These are phyloP conservation scores for Hypholoma sublateritium DNA, from an alignment of 768 basidiomycete species.

Conservation along the genomic window DNA sequence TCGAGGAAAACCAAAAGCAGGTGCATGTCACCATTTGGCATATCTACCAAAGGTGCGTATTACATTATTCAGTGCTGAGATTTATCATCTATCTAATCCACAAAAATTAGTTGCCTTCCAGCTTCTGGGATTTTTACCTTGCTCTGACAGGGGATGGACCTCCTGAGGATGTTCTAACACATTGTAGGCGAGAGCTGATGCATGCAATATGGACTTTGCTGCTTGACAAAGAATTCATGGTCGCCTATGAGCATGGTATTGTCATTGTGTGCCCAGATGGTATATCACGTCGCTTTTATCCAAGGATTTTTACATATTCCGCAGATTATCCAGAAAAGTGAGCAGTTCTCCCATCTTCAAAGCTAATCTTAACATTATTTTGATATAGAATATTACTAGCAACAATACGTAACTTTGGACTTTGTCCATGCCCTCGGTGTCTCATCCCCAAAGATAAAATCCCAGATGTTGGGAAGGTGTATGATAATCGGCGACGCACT, in stretches of 20 bases:
- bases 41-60: conserved; percentile 16
- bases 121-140: too few relatives aligned
- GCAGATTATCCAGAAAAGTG: conserved; percentile 22
- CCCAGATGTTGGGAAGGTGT: conserved; percentile 22
- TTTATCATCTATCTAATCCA: too few relatives aligned
- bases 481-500: conserved; percentile 11
- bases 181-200: conserved; percentile 17
- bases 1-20: too few relatives aligned
- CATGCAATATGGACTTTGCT: conserved; percentile 18
- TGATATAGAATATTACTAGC: conserved; percentile 32
- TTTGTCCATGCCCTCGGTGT: conserved; percentile 39
- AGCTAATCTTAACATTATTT: not conserved
- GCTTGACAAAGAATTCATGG: conserved; percentile 17
- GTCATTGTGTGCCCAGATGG: conserved; percentile 5
- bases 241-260: too few relatives aligned
- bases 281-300: too few relatives aligned
- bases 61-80: not conserved
- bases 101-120: too few relatives aligned
- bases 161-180: conserved; percentile 11
- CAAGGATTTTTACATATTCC: conserved; percentile 19
- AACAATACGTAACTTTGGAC: conserved; percentile 28
- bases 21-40: too few relatives aligned
- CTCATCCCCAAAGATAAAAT: conserved; percentile 26
- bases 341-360: not conserved
- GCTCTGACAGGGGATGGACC: too few relatives aligned